Conservation (phyloP, 2,329 filamentous ascomycete genomes). For the Whalleya microplaca region DNA sequence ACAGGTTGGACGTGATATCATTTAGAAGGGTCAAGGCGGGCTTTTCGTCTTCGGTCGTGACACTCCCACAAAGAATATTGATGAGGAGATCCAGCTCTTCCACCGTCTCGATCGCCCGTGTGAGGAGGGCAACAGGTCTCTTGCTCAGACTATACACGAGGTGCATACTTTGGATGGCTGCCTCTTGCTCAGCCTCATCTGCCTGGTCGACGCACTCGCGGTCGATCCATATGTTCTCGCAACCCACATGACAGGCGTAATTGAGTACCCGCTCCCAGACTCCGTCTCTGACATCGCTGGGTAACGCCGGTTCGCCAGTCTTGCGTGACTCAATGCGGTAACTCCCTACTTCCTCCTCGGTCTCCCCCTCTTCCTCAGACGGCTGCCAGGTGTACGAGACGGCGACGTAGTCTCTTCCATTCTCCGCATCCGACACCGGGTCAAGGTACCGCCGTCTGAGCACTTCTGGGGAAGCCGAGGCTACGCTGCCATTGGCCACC, state of each 20-base stretch:
- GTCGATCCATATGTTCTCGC: slow-evolving; percentile 36
- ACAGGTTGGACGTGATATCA: slow-evolving; percentile 33
- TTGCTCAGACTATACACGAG: slow-evolving; percentile 34
- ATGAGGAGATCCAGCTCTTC: slow-evolving; percentile 32
- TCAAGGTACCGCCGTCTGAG: slow-evolving; percentile 31
- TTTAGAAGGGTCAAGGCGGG: slow-evolving; percentile 28
- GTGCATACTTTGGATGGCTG: slow-evolving; percentile 38
- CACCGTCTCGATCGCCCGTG: slow-evolving; percentile 26
- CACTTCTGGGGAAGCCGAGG: slow-evolving; percentile 21
- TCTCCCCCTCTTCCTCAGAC: slow-evolving; percentile 30
- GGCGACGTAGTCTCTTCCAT: slow-evolving; percentile 32
- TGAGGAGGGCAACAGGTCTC: slow-evolving; percentile 34
- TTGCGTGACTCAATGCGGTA: slow-evolving; percentile 32
- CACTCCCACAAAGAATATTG: slow-evolving; percentile 26
- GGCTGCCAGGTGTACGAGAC: slow-evolving; percentile 36
- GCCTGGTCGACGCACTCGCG: slow-evolving; percentile 35
- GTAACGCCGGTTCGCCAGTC: slow-evolving; percentile 24
- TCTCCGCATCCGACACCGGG: slow-evolving; percentile 25
- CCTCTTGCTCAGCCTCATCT: slow-evolving; percentile 30
- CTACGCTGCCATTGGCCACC: slow-evolving; percentile 25
- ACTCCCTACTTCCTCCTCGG: slow-evolving; percentile 14
- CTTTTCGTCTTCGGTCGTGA: slow-evolving; percentile 25
- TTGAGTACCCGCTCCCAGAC: slow-evolving; percentile 33
- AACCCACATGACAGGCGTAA: slow-evolving; percentile 31
- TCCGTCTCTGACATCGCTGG: slow-evolving; percentile 31